Evolutionary conservation across 176 grass and related monocot genomes (phyloP).

Genomic region (Ensete ventricosum): DNA sequence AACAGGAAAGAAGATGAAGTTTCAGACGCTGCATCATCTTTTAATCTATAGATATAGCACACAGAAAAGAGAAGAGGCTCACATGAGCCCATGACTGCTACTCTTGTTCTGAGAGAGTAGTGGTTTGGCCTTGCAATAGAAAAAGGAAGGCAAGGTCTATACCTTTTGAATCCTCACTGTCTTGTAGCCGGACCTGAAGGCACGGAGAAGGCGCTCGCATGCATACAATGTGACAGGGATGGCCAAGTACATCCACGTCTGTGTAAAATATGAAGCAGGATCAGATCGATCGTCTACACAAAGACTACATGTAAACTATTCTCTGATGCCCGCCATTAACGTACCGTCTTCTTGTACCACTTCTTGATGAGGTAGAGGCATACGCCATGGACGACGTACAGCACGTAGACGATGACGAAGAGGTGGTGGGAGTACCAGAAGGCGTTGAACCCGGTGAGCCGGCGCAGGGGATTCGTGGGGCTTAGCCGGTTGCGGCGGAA

Average conservation of each 20-base stretch:
- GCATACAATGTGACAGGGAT: constrained; percentile 56
- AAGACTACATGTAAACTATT: too few relatives aligned
- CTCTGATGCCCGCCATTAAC: neutral
- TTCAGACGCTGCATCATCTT: neutral
- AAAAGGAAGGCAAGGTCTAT: neutral
- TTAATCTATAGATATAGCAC: too few relatives aligned
- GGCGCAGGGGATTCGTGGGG: constrained; percentile 36
- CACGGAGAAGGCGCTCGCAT: constrained; percentile 62
- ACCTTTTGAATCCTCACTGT: constrained; percentile 79
- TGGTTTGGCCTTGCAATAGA: too few relatives aligned
- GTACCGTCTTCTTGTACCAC: constrained; percentile 76
- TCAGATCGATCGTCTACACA: too few relatives aligned
- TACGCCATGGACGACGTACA: constrained; percentile 55
- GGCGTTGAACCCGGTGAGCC: constrained; percentile 73
- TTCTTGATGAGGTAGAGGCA: constrained; percentile 81
- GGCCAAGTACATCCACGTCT: constrained; percentile 98
- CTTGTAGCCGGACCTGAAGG: constrained; percentile 60
- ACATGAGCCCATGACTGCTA: neutral
- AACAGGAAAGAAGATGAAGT: neutral
- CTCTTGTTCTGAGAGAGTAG: too few relatives aligned
- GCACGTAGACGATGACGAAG: constrained; percentile 68
- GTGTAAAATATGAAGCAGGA: neutral
- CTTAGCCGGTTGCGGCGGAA: constrained; percentile 57
- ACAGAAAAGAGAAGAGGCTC: too few relatives aligned
- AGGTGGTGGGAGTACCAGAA: constrained; percentile 99